Conservation (phyloP, 139 green algal genomes). For the Volvox reticuliferus region DNA sequence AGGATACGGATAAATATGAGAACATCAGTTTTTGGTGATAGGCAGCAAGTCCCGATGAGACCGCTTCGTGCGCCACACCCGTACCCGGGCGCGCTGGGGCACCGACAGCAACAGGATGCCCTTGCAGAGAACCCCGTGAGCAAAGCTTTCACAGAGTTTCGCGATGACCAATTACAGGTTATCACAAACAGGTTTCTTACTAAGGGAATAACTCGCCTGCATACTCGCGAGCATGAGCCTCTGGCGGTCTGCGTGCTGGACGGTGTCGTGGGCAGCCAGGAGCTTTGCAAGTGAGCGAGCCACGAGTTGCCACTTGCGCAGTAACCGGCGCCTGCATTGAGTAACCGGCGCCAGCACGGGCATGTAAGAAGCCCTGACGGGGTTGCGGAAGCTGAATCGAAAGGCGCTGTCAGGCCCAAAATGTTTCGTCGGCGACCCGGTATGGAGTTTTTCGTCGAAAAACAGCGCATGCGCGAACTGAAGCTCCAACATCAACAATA, state of each 20-base stretch:
- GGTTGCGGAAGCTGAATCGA: too few species aligned
- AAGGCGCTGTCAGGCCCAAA: too few species aligned
- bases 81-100: too few species aligned
- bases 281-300: background rate
- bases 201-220: background rate
- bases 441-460: too few species aligned
- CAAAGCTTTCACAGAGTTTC: background rate
- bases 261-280: background rate
- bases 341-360: background rate
- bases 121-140: too few species aligned
- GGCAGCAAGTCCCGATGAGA: too few species aligned
- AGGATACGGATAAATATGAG: background rate
- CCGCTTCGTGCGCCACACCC: too few species aligned
- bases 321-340: constrained; percentile 8
- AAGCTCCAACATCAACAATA: too few species aligned
- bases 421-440: too few species aligned
- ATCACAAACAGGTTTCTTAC: too few species aligned
- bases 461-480: too few species aligned
- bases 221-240: background rate
- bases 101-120: too few species aligned
- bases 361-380: background rate
- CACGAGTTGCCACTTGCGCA: background rate
- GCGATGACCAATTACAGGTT: background rate
- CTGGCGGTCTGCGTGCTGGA: background rate
- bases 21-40: background rate